Evolutionary conservation across 2,329 filamentous ascomycete genomes (phyloP), one percentile per base, ranked within the genome.

Genomic region (Alternaria arbusti): DNA sequence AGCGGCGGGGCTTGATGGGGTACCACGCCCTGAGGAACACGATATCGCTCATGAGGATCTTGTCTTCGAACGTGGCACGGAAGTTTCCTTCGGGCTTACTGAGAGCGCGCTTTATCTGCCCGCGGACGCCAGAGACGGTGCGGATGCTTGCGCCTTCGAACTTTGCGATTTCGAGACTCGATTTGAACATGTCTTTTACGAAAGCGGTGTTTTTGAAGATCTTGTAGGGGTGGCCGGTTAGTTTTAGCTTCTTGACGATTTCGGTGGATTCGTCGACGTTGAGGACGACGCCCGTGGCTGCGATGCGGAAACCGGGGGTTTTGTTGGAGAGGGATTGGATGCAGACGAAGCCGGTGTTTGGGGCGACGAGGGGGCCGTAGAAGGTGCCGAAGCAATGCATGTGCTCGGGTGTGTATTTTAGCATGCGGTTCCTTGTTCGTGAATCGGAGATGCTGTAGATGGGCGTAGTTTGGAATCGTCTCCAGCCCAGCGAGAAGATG

Each of bases 131-230:
- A 1, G 94, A 97, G 23, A 99, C 96, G 0, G 96, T 99, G 77
- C 94, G 93, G 82, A 99, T 95, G 59, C 92, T 90, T 10, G 96
- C 96, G 61, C 96, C 96, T 83, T 99, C 96, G 76, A 99, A 99
- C 79, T 98, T 99, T 74, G 96, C 95, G 69, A 99, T 96, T 79
- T 99, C 96, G 45, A 99, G 89, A 0, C 93, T 87, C 1, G 91
- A 90, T 77, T 89, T 94, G 86, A 99, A 99, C 96, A 99, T 99
- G 82, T 97, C 93, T 81, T 96, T 96, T 83, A 99, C 94, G 79
- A 99, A 99, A 43, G 96, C 94, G 0, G 96, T 99, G 84, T 99
- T 99, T 82, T 97, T 97, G 88, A 96, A 98, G 81, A 98, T 96
- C 84, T 98, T 98, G 87, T 96, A 96, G 1, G 96, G 94, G 51